Conservation (phyloP, 2,329 filamentous ascomycete genomes). For the Trichoderma pleuroti region DNA sequence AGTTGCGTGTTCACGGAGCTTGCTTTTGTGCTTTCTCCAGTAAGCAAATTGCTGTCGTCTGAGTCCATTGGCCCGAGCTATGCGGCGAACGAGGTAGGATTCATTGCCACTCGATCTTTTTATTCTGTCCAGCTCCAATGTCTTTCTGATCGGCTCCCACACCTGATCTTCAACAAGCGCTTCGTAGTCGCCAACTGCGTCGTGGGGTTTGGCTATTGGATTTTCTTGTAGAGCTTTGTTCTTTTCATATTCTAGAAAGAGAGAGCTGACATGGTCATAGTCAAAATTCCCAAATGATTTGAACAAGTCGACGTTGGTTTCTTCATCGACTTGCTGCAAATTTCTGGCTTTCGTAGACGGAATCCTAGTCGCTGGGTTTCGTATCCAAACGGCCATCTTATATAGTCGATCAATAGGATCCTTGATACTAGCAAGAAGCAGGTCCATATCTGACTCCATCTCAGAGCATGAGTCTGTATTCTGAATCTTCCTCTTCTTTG, state of each 20-base stretch:
- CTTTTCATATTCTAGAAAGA: conserved; percentile 14
- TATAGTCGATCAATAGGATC: conserved; percentile 15
- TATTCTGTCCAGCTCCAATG: background rate
- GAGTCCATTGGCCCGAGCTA: conserved; percentile 4
- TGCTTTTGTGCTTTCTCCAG: conserved; percentile 9
- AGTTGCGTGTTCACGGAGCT: background rate
- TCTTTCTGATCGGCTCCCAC: background rate
- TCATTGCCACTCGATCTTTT: background rate
- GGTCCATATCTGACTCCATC: background rate
- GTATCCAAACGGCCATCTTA: conserved; percentile 15
- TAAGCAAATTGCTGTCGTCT: conserved; percentile 13
- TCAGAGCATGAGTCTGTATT: conserved; percentile 5
- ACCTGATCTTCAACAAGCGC: background rate
- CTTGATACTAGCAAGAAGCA: background rate
- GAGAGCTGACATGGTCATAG: conserved; percentile 5
- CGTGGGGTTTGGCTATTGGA: background rate
- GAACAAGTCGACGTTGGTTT: conserved; percentile 1
- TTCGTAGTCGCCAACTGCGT: background rate
- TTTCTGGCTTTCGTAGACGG: background rate
- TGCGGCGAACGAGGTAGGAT: conserved; percentile 1
- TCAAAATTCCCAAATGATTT: background rate
- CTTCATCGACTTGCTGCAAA: conserved; percentile 3
- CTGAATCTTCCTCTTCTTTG: background rate
- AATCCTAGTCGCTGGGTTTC: conserved; percentile 6
- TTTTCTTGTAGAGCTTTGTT: background rate